A percentile compares a stretch with the other conserved stretches of the same genome.
These are phyloP conservation scores for Solanum ahanhuiri DNA, from an alignment of 257 asterid genomes.

Conservation along the genomic window DNA sequence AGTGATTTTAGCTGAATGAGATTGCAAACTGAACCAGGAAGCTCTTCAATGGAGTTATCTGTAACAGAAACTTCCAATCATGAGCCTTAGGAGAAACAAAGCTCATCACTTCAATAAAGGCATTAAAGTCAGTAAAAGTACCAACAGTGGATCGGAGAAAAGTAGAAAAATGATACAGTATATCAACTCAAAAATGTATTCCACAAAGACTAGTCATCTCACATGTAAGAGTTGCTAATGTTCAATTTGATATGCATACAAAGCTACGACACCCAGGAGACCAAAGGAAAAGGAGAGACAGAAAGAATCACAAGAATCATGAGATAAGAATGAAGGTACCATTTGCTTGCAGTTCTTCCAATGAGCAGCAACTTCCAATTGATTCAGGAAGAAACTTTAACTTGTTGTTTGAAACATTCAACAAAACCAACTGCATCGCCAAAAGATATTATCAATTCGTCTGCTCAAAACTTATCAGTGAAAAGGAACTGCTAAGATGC, in stretches of 20 bases:
- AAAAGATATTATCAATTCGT: background rate
- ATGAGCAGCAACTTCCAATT: slow-evolving; percentile 87
- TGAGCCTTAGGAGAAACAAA: background rate
- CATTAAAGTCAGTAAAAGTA: background rate
- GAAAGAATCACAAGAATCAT: slow-evolving; percentile 1
- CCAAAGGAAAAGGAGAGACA: background rate
- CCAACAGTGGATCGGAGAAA: background rate
- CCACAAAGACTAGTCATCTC: background rate
- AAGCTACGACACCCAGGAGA: background rate
- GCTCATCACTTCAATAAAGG: no score
- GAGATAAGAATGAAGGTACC: slow-evolving; percentile 38
- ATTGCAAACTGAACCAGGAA: slow-evolving; percentile 79
- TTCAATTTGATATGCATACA: background rate
- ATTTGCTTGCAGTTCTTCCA: slow-evolving; percentile 95
- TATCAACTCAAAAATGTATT: background rate
- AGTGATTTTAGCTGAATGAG: slow-evolving; percentile 84
- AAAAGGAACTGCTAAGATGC: background rate
- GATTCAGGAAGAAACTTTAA: slow-evolving; percentile 82
- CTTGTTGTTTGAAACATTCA: slow-evolving; percentile 82
- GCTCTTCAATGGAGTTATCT: slow-evolving; percentile 83
- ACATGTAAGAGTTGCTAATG: background rate
- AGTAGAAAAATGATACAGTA: background rate
- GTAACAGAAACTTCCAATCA: slow-evolving; percentile 10
- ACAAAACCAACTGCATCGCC: slow-evolving; percentile 66
- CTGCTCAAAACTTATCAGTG: background rate